These are phyloP conservation scores for Boletus semigastroideus DNA, from an alignment of 1,284 basidiomycete species.

Conservation along the genomic window DNA sequence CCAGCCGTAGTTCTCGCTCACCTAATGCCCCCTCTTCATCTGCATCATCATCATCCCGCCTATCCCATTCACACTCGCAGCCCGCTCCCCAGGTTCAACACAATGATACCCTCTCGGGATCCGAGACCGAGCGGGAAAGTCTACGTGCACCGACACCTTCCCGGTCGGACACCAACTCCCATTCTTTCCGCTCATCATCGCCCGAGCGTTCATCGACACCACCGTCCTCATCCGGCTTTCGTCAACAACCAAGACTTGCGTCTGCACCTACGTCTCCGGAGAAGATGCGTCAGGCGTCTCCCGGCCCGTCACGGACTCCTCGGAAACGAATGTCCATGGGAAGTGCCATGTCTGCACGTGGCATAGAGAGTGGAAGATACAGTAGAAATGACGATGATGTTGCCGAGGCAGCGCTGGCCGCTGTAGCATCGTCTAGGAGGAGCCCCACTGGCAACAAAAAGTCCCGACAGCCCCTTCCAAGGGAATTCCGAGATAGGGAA, in stretches of 20 bases:
- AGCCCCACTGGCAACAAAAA: slow-evolving; percentile 44
- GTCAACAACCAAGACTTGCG: slow-evolving; percentile 41
- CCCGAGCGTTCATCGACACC: slow-evolving; percentile 43
- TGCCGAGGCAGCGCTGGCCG: slow-evolving; percentile 57
- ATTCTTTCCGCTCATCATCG: slow-evolving; percentile 39
- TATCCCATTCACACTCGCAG: slow-evolving; percentile 29
- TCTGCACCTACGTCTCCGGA: slow-evolving; percentile 59
- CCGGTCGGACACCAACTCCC: slow-evolving; percentile 28
- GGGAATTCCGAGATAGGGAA: slow-evolving; percentile 53
- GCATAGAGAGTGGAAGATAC: slow-evolving; percentile 28
- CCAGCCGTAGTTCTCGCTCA: slow-evolving; percentile 37
- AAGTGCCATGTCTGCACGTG: slow-evolving; percentile 24
- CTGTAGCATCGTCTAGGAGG: slow-evolving; percentile 54
- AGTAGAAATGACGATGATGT: slow-evolving; percentile 37
- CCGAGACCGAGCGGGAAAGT: slow-evolving; percentile 74
- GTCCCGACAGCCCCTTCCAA: slow-evolving; percentile 57
- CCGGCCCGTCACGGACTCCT: slow-evolving; percentile 41
- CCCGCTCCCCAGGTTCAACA: slow-evolving; percentile 22
- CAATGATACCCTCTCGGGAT: slow-evolving; percentile 57
- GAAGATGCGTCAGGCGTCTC: slow-evolving; percentile 41
- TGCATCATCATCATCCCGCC: slow-evolving; percentile 32
- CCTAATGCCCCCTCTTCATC: slow-evolving; percentile 35
- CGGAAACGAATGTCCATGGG: slow-evolving; percentile 45
- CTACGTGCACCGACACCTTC: slow-evolving; percentile 34
- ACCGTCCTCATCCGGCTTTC: slow-evolving; percentile 26